Evolutionary conservation across 2,329 filamentous ascomycete genomes (phyloP).

Genomic region (Microascus cirrosus): DNA sequence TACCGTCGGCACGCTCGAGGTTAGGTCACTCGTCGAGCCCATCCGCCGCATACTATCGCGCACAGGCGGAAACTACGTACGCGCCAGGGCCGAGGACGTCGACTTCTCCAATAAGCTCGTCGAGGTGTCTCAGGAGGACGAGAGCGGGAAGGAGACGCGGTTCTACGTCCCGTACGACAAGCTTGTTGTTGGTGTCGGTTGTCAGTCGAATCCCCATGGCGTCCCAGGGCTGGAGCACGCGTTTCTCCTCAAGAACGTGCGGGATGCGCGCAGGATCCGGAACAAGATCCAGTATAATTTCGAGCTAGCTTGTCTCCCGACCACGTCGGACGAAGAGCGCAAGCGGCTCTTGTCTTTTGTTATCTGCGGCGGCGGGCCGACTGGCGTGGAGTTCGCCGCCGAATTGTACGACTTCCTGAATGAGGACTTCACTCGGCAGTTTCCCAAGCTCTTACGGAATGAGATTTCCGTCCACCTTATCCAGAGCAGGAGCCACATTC

Average conservation of each 20-base stretch:
- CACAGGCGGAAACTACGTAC: slow-evolving; percentile 80
- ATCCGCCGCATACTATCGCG: slow-evolving; percentile 72
- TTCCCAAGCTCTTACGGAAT: slow-evolving; percentile 84
- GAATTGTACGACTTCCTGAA: slow-evolving; percentile 95
- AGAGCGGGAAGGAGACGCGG: slow-evolving; percentile 57
- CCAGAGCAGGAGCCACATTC: slow-evolving; percentile 84
- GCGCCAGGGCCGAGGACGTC: slow-evolving; percentile 76
- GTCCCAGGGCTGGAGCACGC: slow-evolving; percentile 92
- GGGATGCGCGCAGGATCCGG: slow-evolving; percentile 80
- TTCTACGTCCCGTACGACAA: slow-evolving; percentile 99
- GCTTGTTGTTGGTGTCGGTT: slow-evolving; percentile 83
- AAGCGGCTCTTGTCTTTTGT: slow-evolving; percentile 86
- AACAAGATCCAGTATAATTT: slow-evolving; percentile 84
- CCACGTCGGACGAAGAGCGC: slow-evolving; percentile 79
- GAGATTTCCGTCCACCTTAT: slow-evolving; percentile 97
- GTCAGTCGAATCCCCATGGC: slow-evolving; percentile 86
- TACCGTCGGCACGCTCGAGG: slow-evolving; percentile 87
- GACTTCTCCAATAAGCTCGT: slow-evolving; percentile 87
- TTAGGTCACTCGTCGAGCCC: slow-evolving; percentile 86
- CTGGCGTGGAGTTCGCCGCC: slow-evolving; percentile 93
- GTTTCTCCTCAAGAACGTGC: slow-evolving; percentile 90
- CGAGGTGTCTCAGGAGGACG: slow-evolving; percentile 66
- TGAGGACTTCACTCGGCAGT: slow-evolving; percentile 75
- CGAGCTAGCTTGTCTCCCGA: slow-evolving; percentile 85
- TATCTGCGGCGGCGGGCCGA: slow-evolving; percentile 89